Evolutionary conservation across 306 rosid genomes (phyloP), one percentile per base, ranked within the genome.

Genomic region (Nissolia schottii): DNA sequence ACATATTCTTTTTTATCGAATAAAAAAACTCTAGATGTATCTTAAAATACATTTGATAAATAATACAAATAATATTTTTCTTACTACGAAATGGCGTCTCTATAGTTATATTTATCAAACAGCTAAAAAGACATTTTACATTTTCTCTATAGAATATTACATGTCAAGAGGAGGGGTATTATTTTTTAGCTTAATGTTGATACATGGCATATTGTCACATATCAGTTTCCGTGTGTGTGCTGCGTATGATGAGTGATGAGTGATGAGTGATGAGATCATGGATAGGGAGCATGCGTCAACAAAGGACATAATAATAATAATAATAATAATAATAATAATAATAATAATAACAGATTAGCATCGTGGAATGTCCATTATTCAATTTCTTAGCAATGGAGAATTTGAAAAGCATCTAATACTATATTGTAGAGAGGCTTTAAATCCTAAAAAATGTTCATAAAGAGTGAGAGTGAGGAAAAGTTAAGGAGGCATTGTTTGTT

Each of bases 251-350:
- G 37, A 35, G 38, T 9, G 22, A 1, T 19, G 7, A 24, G 19
- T 37, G 58, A 46, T 66, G 75, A 27, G 19, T 15, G 63, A 55
- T 68, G 78, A 78, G 79, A 79, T 64, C 66, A 80, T 73, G 81
- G 22, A 35, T 31, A 5, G 60, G 65, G 77, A 85, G 67, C 76
- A 51, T 45, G 65, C 34, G 43, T 37, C 53, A 34, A 7, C 40
- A 50, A 29, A 15, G 10, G 25, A n/a, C n/a, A n/a, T n/a, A n/a
- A n/a, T n/a, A n/a, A n/a, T n/a, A n/a, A n/a, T n/a, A n/a, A n/a
- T n/a, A n/a, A n/a, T n/a, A n/a, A n/a, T n/a, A n/a, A n/a, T n/a
- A n/a, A n/a, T n/a, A n/a, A n/a, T n/a, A n/a, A n/a, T n/a, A n/a
- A n/a, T n/a, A n/a, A n/a, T n/a, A 58, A 40, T n/a, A 14, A 32